A percentile compares a stretch with the other conserved stretches of the same genome.
Evolutionary conservation across 73 alveolate genomes (phyloP).

Genomic region (Effrenium voratum): DNA sequence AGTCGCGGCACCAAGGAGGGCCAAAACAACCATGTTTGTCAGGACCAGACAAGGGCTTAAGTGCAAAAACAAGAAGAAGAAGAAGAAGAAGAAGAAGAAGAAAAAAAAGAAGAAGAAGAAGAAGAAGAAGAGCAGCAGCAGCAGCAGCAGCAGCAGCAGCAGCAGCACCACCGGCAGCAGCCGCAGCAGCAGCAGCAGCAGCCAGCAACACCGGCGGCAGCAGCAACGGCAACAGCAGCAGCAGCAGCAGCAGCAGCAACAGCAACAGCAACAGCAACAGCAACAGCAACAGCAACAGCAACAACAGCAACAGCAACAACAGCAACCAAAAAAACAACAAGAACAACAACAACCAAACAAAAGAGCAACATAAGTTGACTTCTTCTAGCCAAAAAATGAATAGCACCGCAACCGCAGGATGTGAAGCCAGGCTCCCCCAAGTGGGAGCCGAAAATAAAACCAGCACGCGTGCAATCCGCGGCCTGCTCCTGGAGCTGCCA

Average conservation of each 20-base stretch:
- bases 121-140: too few relatives aligned
- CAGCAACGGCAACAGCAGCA: too few relatives aligned
- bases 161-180: too few relatives aligned
- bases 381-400: background rate
- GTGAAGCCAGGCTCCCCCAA: background rate
- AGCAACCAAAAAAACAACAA: background rate
- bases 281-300: too few relatives aligned
- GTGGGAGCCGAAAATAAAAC: too few relatives aligned
- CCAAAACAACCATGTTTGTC: background rate
- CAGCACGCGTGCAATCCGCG: too few relatives aligned
- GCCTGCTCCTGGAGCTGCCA: conserved; percentile 21
- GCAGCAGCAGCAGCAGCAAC: too few relatives aligned
- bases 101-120: background rate
- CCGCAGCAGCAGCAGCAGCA: too few relatives aligned
- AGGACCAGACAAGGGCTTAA: background rate
- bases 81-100: background rate
- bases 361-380: background rate
- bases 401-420: background rate
- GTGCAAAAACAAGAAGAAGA: background rate
- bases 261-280: too few relatives aligned
- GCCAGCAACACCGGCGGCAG: too few relatives aligned
- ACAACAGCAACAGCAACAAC: too few relatives aligned
- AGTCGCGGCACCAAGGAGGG: background rate
- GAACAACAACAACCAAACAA: background rate
- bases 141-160: too few relatives aligned